Evolutionary conservation across 164 flowering plant species (phyloP).

Genomic region (Annona squamosa): DNA sequence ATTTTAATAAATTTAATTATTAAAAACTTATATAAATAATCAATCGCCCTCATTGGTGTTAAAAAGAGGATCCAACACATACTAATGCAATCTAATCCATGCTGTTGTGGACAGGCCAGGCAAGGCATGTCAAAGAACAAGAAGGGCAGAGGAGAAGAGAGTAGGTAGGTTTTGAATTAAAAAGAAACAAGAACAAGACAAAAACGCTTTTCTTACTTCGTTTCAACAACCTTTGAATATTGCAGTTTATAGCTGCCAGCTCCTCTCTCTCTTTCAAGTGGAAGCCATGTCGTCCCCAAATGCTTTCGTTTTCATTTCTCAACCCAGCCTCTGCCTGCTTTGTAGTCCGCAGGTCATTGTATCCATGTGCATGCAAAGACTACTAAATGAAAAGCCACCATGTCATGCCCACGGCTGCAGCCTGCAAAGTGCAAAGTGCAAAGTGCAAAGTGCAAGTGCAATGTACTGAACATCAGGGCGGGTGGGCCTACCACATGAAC

Average conservation of each 20-base stretch:
- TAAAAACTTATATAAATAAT: no score
- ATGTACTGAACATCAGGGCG: no score
- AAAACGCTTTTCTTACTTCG: not conserved
- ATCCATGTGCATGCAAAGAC: not conserved
- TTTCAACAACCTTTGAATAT: not conserved
- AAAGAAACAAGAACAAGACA: not conserved
- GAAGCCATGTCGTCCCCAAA: not conserved
- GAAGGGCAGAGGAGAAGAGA: no score
- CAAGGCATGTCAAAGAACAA: no score
- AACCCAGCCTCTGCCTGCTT: not conserved
- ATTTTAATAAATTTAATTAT: no score
- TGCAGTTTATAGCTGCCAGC: not conserved
- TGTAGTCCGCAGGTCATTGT: not conserved
- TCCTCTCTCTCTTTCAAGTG: not conserved
- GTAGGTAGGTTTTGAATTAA: no score
- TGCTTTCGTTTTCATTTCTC: not conserved
- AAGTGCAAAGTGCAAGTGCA: no score
- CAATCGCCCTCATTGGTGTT: no score
- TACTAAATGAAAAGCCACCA: not conserved
- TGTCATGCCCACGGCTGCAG: not conserved
- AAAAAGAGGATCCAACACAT: no score
- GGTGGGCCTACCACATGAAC: not conserved
- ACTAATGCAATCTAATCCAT: no score
- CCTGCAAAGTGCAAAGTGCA: no score
- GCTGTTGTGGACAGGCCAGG: no score